phyloP scores from a whole-genome alignment of 2,329 filamentous ascomycete species.

The Tolypocladium nubicola region DNA sequence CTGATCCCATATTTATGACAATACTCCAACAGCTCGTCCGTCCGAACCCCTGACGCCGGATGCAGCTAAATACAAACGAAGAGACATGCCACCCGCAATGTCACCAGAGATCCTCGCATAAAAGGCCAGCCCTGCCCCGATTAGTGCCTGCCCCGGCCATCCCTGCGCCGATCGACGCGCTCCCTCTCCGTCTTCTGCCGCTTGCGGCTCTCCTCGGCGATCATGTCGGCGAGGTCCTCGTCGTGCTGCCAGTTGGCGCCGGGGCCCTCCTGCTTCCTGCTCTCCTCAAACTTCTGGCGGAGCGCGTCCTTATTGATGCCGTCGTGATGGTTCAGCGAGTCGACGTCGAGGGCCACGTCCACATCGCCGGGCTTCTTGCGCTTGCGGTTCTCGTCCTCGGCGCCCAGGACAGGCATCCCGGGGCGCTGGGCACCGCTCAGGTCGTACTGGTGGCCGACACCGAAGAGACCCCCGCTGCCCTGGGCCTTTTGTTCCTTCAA shows the following conservation, averaged over 20 bases:
- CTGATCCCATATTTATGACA: not conserved
- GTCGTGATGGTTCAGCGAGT: constrained; percentile 63
- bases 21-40: not conserved
- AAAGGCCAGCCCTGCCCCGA: not conserved
- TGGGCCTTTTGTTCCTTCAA: constrained; percentile 77
- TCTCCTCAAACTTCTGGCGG: constrained; percentile 68
- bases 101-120: not conserved
- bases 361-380: constrained; percentile 95
- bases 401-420: constrained; percentile 63
- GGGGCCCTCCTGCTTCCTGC: constrained; percentile 51
- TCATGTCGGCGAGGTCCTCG: constrained; percentile 92
- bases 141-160: constrained; percentile 40
- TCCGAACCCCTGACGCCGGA: not conserved
- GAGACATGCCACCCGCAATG: not conserved
- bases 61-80: not conserved
- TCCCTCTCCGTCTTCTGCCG: constrained; percentile 81
- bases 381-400: constrained; percentile 67
- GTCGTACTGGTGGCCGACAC: constrained; percentile 88
- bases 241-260: constrained; percentile 64
- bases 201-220: constrained; percentile 86
- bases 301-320: constrained; percentile 80
- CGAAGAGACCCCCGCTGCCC: constrained; percentile 83
- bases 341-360: constrained; percentile 83
- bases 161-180: constrained; percentile 54
- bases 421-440: constrained; percentile 45